These are phyloP conservation scores for Melastoma malabathricum DNA, from an alignment of 345 rosid species.

Conservation along the genomic window DNA sequence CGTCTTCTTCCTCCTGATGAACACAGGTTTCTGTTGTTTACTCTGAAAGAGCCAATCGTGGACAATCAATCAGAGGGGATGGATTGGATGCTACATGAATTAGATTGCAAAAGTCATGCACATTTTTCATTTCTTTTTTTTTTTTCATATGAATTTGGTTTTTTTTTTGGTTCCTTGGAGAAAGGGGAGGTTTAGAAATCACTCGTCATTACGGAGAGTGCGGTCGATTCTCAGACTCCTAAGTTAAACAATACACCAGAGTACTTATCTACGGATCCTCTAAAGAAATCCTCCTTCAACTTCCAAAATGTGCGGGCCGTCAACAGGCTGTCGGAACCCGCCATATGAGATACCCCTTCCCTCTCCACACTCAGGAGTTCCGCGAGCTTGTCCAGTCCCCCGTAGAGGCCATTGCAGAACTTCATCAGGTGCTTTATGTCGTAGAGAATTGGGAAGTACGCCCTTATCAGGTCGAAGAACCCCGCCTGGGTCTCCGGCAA, in stretches of 20 bases:
- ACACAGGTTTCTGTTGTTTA: no score
- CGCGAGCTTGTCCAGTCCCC: slow-evolving; percentile 79
- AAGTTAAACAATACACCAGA: slow-evolving; percentile 88
- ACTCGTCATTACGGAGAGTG: slow-evolving; percentile 13
- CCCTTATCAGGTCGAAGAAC: slow-evolving; percentile 51
- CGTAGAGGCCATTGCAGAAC: slow-evolving; percentile 81
- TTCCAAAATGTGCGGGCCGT: slow-evolving; percentile 77
- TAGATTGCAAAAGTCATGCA: no score
- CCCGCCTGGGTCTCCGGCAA: slow-evolving; percentile 47
- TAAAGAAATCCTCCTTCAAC: slow-evolving; percentile 69
- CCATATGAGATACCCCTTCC: slow-evolving; percentile 78
- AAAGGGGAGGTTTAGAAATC: not conserved
- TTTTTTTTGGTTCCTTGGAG: no score
- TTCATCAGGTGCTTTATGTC: slow-evolving; percentile 83
- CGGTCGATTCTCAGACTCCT: slow-evolving; percentile 71
- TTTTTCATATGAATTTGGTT: no score
- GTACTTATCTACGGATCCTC: slow-evolving; percentile 55
- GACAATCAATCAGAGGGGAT: no score
- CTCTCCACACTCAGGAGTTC: slow-evolving; percentile 79
- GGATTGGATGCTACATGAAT: no score
- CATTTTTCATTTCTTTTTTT: slow-evolving; percentile 2
- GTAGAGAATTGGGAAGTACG: slow-evolving; percentile 61
- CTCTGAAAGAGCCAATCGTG: no score
- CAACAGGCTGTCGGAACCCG: slow-evolving; percentile 90
- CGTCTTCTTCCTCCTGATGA: no score